Evolutionary conservation across 225 moss, liverwort and hornwort genomes (phyloP).

Genomic region (Marchantia polymorpha): DNA sequence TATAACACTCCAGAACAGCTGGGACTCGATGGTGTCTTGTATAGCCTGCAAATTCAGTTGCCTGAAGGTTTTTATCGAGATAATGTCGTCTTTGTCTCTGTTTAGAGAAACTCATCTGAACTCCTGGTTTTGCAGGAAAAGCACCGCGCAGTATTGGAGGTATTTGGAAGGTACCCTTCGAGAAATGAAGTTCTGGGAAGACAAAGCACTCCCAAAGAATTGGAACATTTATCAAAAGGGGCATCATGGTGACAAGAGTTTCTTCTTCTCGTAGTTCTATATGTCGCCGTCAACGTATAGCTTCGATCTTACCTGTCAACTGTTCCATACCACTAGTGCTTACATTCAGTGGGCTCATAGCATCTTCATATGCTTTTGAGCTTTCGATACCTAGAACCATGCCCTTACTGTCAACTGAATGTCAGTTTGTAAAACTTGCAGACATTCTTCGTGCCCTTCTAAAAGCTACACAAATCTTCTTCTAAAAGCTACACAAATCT

Average conservation of each 20-base stretch:
- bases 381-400: not conserved
- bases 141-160: conserved; percentile 46
- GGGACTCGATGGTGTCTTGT: not conserved
- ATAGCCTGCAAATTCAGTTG: not conserved
- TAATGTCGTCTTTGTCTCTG: not conserved
- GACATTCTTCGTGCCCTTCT: not conserved
- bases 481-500: too few species aligned
- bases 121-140: conserved; percentile 39
- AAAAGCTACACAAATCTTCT: not conserved
- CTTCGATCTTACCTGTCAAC: not conserved
- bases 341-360: too few species aligned
- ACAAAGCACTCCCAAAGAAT: conserved; percentile 52
- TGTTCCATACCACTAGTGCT: not conserved
- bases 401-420: too few species aligned
- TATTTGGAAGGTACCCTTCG: conserved; percentile 71
- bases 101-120: not conserved
- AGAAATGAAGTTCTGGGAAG: conserved; percentile 64
- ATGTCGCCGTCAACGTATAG: not conserved
- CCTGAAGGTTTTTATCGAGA: too few species aligned
- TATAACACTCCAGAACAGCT: not conserved
- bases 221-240: conserved; percentile 35
- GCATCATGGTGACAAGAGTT: not conserved
- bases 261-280: not conserved
- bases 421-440: not conserved
- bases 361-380: too few species aligned